Evolutionary conservation across 192 early-diverging fungal species (phyloP).

Genomic region (Linnemannia exigua): DNA sequence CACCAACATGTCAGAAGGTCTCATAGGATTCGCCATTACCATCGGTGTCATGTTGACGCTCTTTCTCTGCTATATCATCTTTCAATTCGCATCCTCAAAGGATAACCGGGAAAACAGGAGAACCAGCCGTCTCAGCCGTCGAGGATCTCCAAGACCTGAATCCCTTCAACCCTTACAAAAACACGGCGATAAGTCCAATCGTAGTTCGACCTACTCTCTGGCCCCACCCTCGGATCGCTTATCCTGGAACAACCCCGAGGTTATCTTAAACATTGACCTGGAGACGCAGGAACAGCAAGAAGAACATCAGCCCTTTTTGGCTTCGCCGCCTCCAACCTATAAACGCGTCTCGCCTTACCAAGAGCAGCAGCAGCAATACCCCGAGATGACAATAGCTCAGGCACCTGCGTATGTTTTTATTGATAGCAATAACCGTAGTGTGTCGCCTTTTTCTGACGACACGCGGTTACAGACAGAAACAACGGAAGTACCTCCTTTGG

Average conservation of each 20-base stretch:
- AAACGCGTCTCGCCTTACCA: background rate
- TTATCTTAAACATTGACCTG: background rate
- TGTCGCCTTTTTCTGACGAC: no score
- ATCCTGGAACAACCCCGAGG: background rate
- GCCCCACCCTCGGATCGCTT: background rate
- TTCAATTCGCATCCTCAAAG: background rate
- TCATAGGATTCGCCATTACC: background rate
- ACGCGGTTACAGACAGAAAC: no score
- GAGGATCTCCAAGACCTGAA: background rate
- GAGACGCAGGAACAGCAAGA: background rate
- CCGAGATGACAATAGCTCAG: background rate
- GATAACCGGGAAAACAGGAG: background rate
- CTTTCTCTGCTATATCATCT: background rate
- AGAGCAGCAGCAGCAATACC: no score
- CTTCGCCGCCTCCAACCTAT: background rate
- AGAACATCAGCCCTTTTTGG: background rate
- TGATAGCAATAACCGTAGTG: no score
- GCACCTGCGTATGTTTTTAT: no score
- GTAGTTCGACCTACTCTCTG: background rate
- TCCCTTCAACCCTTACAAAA: background rate
- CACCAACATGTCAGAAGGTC: background rate
- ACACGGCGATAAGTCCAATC: background rate
- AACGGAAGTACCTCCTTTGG: background rate
- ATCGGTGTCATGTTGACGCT: background rate
- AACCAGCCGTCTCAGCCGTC: background rate